Percentiles rank a stretch among this genome's conserved stretches.
These are phyloP conservation scores for Musa beccarii DNA, from an alignment of 176 grass and related monocot genomes.

Conservation along the genomic window DNA sequence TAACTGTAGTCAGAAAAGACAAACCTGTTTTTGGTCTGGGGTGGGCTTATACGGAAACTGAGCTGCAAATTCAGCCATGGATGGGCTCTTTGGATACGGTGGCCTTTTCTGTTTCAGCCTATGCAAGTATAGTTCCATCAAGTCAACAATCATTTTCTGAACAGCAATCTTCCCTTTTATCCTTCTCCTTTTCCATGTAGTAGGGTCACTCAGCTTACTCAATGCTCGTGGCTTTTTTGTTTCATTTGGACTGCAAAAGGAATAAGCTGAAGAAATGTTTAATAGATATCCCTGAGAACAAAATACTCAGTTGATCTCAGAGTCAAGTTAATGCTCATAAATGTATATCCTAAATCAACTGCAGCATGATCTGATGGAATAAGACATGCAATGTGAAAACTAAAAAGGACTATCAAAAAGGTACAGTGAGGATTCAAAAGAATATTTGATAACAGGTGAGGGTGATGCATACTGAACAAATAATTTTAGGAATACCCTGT, in stretches of 20 bases:
- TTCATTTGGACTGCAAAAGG: constrained; percentile 68
- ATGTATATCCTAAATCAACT: not conserved
- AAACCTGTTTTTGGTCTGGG: constrained; percentile 76
- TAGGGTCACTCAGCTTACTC: constrained; percentile 76
- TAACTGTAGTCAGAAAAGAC: not conserved
- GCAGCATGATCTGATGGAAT: not conserved
- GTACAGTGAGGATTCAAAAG: not conserved
- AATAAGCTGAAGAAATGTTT: constrained; percentile 58
- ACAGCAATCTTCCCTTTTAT: constrained; percentile 88
- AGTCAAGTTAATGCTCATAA: not conserved
- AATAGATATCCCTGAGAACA: constrained; percentile 17
- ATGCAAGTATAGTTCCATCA: constrained; percentile 92
- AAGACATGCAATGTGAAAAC: not conserved
- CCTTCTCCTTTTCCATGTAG: constrained; percentile 79
- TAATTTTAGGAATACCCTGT: not conserved
- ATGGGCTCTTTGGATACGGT: constrained; percentile 42
- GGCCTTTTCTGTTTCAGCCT: constrained; percentile 70
- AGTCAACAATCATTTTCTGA: constrained; percentile 95
- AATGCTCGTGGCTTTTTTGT: constrained; percentile 64
- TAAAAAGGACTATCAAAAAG: not conserved
- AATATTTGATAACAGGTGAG: not conserved
- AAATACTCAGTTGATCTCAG: not conserved
- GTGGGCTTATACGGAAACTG: constrained; percentile 90
- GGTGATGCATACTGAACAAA: not conserved
- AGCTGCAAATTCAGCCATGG: constrained; percentile 56